Conservation (phyloP, 495 filamentous ascomycete species). For the Glarea lozoyensis region DNA sequence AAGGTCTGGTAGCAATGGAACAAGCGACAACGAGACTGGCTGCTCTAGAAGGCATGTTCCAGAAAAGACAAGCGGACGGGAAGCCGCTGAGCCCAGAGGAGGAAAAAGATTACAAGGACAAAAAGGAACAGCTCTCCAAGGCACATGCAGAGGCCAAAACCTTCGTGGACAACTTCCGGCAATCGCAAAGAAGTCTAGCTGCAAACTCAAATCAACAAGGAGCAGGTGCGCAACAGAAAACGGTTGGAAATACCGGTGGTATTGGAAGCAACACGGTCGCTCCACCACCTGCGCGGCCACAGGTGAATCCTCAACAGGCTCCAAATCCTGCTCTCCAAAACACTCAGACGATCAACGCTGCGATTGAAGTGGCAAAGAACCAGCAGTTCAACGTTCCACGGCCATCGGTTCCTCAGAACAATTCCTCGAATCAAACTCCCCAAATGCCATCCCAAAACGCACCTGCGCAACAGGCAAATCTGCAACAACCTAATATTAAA, state of each 20-base stretch:
- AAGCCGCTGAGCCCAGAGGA: conserved; percentile 16
- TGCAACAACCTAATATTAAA: conserved; percentile 9
- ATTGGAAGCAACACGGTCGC: conserved; percentile 1
- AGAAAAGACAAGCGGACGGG: conserved; percentile 8
- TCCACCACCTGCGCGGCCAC: conserved; percentile 17
- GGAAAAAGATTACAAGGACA: conserved; percentile 21
- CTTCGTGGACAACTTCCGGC: conserved; percentile 20
- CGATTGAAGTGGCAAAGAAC: conserved; percentile 43
- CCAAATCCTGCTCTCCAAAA: conserved; percentile 16
- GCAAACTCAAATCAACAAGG: not conserved
- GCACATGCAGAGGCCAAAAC: conserved; percentile 15
- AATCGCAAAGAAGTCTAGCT: conserved; percentile 5
- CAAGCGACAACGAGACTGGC: conserved; percentile 2
- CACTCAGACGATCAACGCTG: conserved; percentile 36
- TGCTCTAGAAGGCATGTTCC: conserved; percentile 5
- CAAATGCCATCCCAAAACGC: conserved; percentile 18
- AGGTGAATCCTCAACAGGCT: conserved; percentile 15
- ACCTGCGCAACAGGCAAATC: conserved; percentile 9
- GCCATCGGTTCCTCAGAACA: conserved; percentile 18
- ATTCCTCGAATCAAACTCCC: not conserved
- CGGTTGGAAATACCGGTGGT: conserved; percentile 3
- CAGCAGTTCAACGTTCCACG: conserved; percentile 32
- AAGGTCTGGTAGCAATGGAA: conserved; percentile 20
- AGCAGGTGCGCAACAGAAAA: conserved; percentile 5
- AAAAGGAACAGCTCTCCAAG: conserved; percentile 12